A percentile compares a stretch with the other conserved stretches of the same genome.
phyloP scores from a whole-genome alignment of 169 alveolate species.

The Babesia bigemina region DNA sequence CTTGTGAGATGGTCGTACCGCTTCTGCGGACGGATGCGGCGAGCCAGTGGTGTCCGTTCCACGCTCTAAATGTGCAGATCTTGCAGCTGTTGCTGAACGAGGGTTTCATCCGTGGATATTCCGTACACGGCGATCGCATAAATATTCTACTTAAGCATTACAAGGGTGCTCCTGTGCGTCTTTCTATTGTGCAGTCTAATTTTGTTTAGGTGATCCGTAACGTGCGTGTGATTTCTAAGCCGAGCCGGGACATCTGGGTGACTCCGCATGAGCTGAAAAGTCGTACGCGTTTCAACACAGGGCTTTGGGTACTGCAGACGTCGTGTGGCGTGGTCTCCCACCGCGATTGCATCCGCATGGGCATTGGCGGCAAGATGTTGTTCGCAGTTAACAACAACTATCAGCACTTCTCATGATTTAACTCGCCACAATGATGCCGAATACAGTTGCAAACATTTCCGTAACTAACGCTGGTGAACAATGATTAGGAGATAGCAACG shows the following conservation, averaged over 20 bases:
- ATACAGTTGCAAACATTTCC: not conserved
- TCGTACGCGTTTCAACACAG: conserved; percentile 87
- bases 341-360: conserved; percentile 87
- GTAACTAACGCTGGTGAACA: not conserved
- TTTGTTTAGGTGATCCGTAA: conserved; percentile 80
- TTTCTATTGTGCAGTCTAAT: not conserved
- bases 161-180: conserved; percentile 79
- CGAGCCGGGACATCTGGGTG: conserved; percentile 89
- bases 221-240: conserved; percentile 87
- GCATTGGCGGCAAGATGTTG: conserved; percentile 88
- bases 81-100: conserved; percentile 81
- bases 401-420: conserved; percentile 83
- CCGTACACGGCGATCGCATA: conserved; percentile 85
- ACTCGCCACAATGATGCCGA: not conserved
- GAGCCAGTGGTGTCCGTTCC: conserved; percentile 82
- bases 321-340: conserved; percentile 84
- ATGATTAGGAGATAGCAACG: not conserved
- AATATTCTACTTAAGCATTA: conserved; percentile 85
- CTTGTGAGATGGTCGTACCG: conserved; percentile 88
- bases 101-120: conserved; percentile 87
- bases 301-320: conserved; percentile 88
- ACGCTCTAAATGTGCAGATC: conserved; percentile 82
- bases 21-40: conserved; percentile 81
- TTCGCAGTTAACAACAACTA: conserved; percentile 87
- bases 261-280: conserved; percentile 87